Percentiles rank a stretch among this genome's conserved stretches.
Evolutionary conservation across 208 protist species (phyloP).

Genomic region (Leishmania tropica): DNA sequence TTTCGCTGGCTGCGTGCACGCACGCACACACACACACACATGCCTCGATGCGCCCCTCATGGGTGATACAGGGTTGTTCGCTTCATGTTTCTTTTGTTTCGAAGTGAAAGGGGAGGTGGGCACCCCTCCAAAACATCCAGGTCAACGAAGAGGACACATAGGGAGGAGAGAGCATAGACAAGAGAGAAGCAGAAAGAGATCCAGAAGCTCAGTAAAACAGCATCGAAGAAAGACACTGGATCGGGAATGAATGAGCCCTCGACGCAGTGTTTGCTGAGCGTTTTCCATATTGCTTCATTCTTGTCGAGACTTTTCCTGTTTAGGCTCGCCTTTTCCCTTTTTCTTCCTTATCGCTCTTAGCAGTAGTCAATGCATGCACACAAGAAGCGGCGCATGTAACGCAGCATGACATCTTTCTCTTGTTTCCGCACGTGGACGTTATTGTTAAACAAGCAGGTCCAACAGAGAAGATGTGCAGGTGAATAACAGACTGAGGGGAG

Average conservation of each 20-base stretch:
- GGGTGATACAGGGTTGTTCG: background rate
- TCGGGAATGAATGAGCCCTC: background rate
- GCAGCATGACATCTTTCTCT: background rate
- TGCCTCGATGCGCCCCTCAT: background rate
- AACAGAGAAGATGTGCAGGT: background rate
- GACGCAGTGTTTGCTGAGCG: too few relatives aligned
- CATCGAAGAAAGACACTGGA: background rate
- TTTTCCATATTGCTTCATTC: too few relatives aligned
- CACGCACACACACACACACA: too few relatives aligned
- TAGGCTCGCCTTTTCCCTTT: background rate
- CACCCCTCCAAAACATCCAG: too few relatives aligned
- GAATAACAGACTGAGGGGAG: background rate
- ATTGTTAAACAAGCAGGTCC: background rate
- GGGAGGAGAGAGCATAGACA: too few relatives aligned
- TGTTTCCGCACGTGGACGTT: background rate
- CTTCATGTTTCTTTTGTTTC: background rate
- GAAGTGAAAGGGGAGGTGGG: background rate
- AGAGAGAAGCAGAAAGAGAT: too few relatives aligned
- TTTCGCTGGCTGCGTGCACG: background rate
- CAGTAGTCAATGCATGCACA: background rate
- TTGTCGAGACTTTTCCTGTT: background rate
- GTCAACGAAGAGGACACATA: too few relatives aligned
- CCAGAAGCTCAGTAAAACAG: background rate
- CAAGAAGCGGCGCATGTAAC: background rate
- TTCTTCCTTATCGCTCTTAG: background rate